Evolutionary conservation across 768 basidiomycete species (phyloP), one percentile per base, ranked within the genome.

Genomic region (Neoboletus subvelutipes): DNA sequence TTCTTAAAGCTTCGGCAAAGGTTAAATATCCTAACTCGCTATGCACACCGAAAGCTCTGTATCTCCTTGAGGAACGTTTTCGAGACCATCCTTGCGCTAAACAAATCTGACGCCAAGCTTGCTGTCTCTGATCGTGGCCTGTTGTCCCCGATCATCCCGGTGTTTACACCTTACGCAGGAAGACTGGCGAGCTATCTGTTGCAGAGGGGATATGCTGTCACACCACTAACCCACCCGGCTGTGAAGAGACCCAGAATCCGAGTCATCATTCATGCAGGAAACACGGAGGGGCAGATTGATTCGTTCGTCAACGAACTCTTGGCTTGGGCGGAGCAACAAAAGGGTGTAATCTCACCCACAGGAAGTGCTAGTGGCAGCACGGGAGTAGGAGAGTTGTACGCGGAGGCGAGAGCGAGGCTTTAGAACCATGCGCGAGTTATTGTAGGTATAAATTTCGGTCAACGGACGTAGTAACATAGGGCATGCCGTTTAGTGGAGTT

Each of bases 121-220:
- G 41, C 13, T 24, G 15, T 29, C 20, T 45, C 50, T 53, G 53
- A 54, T 42, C 22, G 8, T 28, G 34, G 28, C 48, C 29, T 62
- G 20, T 56, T 37, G 49, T 67, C 65, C 26, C 65, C 65, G 15
- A 24, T 67, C 59, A 59, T 67, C 4, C 65, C 65, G 9, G 54
- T 67, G 10, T 64, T 61, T 28, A 59, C 62, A 9, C 59, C 59
- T 1, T 34, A 3, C 7, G 59, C 57, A 5, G 12, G 17, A 9
- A 56, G n/a, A 7, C 48, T 67, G n/a, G 54, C 65, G 4, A 52
- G 57, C 18, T 57, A 64, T 20, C 18, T 66, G 10, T 34, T 57
- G 11, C 26, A 52, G 22, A 67, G 13, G n/a, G 65, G 65, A 26
- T 49, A 66, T 8, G 62, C 48, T 0, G 57, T 55, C 9, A 31